Evolutionary conservation across 2,329 filamentous ascomycete species (phyloP), one percentile per base, ranked within the genome.

Genomic region (Rutstroemia sp.): DNA sequence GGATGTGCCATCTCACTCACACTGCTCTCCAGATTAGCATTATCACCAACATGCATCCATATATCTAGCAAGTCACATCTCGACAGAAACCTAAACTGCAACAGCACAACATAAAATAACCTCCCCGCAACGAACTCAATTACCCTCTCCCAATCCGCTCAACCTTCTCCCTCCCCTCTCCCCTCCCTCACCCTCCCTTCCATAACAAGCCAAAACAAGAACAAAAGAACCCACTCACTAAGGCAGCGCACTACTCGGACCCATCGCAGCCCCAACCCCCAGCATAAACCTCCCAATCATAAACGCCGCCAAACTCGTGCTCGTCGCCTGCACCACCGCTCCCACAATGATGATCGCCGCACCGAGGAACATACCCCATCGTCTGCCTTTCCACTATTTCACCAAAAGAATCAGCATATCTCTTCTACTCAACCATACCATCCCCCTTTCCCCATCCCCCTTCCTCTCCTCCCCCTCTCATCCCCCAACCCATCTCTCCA

Each of bases 201-300:
- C 19, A 19, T 19, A 19, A 30, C 27, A 30, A 8, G 10, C 7
- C 7, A 30, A 30, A 30, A 12, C 27, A 3, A 30, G 9, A 23
- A 23, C 23, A 23, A 30, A 8, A 30, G 9, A 46, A 14, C 6
- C 3, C 5, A 45, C 53, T 25, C 17, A 55, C 53, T 55, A 55
- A 10, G 53, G 53, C 10, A 55, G 25, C 3, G 53, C 53, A 10
- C 46, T 50, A 45, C 53, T 55, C 5, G 53, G 53, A 38, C 53
- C 53, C 53, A 55, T 55, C 6, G 53, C 53, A 16, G 53, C 53
- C 9, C 53, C 53, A 6, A 55, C 53, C 5, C 81, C 81, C 5
- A 84, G 76, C 36, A 84, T 67, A 68, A 84, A 83, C 25, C 80
- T 74, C 4, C 79, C 79, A 17, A 57, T 59, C 65, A 77, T 74